Evolutionary conservation across 2,329 filamentous ascomycete genomes (phyloP).

Genomic region (Mycocentrospora acerina): DNA sequence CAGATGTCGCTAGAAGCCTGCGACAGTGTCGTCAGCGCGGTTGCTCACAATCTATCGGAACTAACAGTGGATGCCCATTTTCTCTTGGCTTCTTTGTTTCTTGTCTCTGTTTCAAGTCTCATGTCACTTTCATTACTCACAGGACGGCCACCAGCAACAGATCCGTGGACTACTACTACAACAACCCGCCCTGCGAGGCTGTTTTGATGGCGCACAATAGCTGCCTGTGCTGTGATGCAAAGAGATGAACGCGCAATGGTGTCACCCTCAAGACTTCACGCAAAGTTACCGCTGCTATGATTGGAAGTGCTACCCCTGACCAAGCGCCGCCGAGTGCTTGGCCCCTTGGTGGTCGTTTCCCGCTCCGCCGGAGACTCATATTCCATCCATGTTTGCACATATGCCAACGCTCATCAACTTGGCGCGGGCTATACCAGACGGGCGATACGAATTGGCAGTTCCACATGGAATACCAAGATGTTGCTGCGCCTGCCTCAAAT

Average conservation of each 20-base stretch:
- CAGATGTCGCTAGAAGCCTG: no score
- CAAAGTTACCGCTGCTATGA: conserved; percentile 14
- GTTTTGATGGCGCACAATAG: conserved; percentile 7
- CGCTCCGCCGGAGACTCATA: conserved; percentile 21
- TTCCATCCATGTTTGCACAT: conserved; percentile 8
- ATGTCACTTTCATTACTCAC: not conserved
- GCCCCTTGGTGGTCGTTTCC: conserved; percentile 28
- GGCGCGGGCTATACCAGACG: conserved; percentile 33
- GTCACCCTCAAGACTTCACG: conserved; percentile 15
- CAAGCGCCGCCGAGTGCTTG: conserved; percentile 37
- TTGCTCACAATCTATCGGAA: conserved; percentile 1
- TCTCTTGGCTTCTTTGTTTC: no score
- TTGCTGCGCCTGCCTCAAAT: conserved; percentile 34
- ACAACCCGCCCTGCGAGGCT: conserved; percentile 24
- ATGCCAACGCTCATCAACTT: conserved; percentile 35
- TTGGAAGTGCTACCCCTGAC: conserved; percentile 31
- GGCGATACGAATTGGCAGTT: conserved; percentile 41
- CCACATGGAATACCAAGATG: conserved; percentile 36
- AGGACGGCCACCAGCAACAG: no score
- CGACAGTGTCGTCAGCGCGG: conserved; percentile 18
- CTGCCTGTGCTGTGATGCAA: conserved; percentile 7
- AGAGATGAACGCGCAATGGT: conserved; percentile 26
- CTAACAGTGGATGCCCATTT: no score
- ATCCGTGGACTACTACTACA: no score
- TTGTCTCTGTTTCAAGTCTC: no score